Evolutionary conservation across 1,284 basidiomycete genomes (phyloP).

Genomic region (Ceratobasidium sp.): DNA sequence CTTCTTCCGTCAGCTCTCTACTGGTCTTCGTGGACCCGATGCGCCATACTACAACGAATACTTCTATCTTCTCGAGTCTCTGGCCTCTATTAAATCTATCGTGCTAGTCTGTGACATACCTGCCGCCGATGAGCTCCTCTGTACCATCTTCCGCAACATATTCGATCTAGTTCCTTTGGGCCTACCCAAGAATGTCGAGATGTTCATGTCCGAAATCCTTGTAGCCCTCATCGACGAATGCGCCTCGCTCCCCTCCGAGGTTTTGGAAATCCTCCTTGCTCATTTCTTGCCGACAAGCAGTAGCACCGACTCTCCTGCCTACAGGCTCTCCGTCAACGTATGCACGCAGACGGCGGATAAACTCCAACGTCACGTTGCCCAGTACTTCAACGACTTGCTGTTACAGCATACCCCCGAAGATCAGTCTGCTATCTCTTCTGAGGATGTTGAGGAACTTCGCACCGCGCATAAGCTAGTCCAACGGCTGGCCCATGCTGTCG

Average conservation of each 20-base stretch:
- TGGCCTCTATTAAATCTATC: constrained; percentile 94
- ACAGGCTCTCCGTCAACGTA: constrained; percentile 87
- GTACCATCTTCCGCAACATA: constrained; percentile 83
- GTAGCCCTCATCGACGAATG: constrained; percentile 90
- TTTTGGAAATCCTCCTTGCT: constrained; percentile 83
- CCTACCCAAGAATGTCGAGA: constrained; percentile 88
- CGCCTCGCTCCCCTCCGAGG: constrained; percentile 75
- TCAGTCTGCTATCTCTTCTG: constrained; percentile 57
- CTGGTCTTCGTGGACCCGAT: constrained; percentile 76
- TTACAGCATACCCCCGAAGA: constrained; percentile 61
- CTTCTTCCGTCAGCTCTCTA: constrained; percentile 85
- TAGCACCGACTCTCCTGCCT: constrained; percentile 77
- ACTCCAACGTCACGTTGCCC: constrained; percentile 86
- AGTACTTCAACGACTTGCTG: constrained; percentile 90
- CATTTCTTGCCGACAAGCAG: constrained; percentile 81
- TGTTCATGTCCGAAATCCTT: constrained; percentile 90
- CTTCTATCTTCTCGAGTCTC: constrained; percentile 89
- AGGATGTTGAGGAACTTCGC: constrained; percentile 73
- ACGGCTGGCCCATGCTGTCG: constrained; percentile 82
- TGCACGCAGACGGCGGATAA: constrained; percentile 87
- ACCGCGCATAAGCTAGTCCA: constrained; percentile 87
- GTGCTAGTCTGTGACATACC: constrained; percentile 93
- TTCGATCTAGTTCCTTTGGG: constrained; percentile 81
- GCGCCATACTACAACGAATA: constrained; percentile 87
- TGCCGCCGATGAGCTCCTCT: constrained; percentile 85